Evolutionary conservation across 108 stramenopile species (phyloP), one percentile per base, ranked within the genome.

Genomic region (Conticribra guillardii): DNA sequence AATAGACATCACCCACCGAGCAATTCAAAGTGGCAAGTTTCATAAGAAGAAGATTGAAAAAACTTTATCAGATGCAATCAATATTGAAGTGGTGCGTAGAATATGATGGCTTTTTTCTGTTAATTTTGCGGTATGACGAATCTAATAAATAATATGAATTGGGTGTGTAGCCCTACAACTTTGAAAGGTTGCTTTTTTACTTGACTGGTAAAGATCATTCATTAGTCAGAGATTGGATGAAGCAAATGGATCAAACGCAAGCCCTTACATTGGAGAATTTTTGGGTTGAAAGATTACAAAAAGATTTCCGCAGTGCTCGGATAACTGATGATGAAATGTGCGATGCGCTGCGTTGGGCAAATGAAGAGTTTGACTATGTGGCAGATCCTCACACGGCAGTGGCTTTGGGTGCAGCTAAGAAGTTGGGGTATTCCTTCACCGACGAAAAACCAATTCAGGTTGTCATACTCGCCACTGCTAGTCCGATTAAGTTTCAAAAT

Each of bases 361-460:
- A 64, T 32, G 66, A 78, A 0, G 65, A 74, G 1, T 76, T 58
- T 30, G 41, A 66, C 19, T 91, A 91, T 59, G 67, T 82, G 22
- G 72, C 62, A n/a, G 95, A 96, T 83, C 95, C 95, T 21, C 92
- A 96, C 64, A 94, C 92, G 2, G 86, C 87, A 14, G 91, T 96
- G 15, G 95, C 89, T n/a, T 37, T 94, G 15, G 66, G 74, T 16
- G 91, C 87, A 2, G 92, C 90, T 3, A 58, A 86, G 53, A 67
- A 68, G 64, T 57, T 88, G 54, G 92, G 92, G 19, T 92, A 84
- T 57, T 55, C 57, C 15, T 49, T 41, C n/a, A 26, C 23, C 7
- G 34, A 61, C 11, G 61, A 34, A 11, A 52, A 64, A 21, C 50
- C n/a, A 19, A 28, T 29, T 32, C 67, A 85, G 7, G 71, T 85